Base-by-base conservation (phyloP, 139 green algal species). In the Tetradesmus lagerheimii region DNA sequence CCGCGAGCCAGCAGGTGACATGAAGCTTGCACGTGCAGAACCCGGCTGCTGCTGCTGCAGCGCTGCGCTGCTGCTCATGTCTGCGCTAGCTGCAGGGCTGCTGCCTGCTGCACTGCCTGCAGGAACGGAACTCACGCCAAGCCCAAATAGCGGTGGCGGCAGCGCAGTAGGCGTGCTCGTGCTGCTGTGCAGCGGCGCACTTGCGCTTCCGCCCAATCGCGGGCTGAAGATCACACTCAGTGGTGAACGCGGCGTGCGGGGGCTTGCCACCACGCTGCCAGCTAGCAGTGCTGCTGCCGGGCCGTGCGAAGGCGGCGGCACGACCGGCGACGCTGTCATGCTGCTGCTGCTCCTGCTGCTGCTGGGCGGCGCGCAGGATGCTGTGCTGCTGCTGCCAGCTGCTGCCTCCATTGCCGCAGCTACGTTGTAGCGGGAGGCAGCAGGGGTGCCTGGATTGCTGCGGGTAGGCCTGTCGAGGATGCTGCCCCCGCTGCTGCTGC, bases 251-350 rank as follows among this genome's bases (percentile, higher is more conserved):
- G 83, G 83, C 23, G 83, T 88, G 14, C 64, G 37, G 0, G 83
- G 83, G 37, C 83, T 88, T 35, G 83, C 64, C 3, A 37, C 38
- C 4, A 88, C 64, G 6, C 57, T 77, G 3, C 83, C 83, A 38
- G 83, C 83, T 64, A 88, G n/a, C 1, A 88, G 38, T 37, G 83
- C 83, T 67, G 83, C 83, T 38, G 83, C 83, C 66, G 64, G 14
- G 62, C 83, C 83, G 23, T 77, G 62, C 0, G 27, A 77, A 2
- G 83, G 64, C n/a, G 64, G 83, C 34, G 83, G 83, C 27, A 80
- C 83, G 0, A 79, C 5, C 0, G 64, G 64, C 45, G 81, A 77
- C 9, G 50, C 81, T 39, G 50, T 35, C 50, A 77, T 50, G 53
- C 81, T 87, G 34, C 80, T 43, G 27, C 81, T 87, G 34, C 81